These are phyloP conservation scores for Candida fluviatilis DNA, from an alignment of 805 yeast species.

Conservation along the genomic window DNA sequence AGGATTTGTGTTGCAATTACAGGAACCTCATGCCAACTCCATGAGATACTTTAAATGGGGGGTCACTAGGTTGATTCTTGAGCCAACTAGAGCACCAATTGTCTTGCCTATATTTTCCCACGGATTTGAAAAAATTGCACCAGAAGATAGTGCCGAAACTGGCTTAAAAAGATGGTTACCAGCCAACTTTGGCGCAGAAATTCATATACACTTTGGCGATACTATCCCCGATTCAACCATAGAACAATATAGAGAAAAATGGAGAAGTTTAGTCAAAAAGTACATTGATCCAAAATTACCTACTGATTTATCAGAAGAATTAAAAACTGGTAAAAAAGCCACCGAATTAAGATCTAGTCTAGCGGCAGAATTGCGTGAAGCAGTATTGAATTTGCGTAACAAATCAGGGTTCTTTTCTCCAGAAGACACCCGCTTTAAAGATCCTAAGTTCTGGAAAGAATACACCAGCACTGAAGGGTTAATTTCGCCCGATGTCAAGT, in stretches of 20 bases:
- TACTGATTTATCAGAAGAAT: conserved; percentile 54
- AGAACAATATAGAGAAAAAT: conserved; percentile 57
- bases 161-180: conserved; percentile 59
- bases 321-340: conserved; percentile 63
- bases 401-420: conserved; percentile 40
- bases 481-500: conserved; percentile 63
- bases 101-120: conserved; percentile 80
- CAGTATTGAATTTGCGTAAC: conserved; percentile 48
- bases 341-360: conserved; percentile 62
- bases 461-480: conserved; percentile 63
- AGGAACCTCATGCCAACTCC: conserved; percentile 75
- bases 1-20: conserved; percentile 83
- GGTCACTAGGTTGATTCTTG: conserved; percentile 75
- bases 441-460: conserved; percentile 70
- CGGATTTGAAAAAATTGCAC: conserved; percentile 84
- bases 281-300: conserved; percentile 50
- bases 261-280: conserved; percentile 61
- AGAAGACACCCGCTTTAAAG: conserved; percentile 67
- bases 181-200: conserved; percentile 59
- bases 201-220: conserved; percentile 69
- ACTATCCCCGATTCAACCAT: conserved; percentile 60
- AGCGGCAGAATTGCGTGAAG: conserved; percentile 63
- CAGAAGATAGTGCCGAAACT: conserved; percentile 62
- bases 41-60: conserved; percentile 98
- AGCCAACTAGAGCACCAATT: conserved; percentile 78